Percentiles rank a stretch among this genome's conserved stretches.
These are phyloP conservation scores for Curvularia sp. DNA, from an alignment of 2,329 filamentous ascomycete genomes.

Conservation along the genomic window DNA sequence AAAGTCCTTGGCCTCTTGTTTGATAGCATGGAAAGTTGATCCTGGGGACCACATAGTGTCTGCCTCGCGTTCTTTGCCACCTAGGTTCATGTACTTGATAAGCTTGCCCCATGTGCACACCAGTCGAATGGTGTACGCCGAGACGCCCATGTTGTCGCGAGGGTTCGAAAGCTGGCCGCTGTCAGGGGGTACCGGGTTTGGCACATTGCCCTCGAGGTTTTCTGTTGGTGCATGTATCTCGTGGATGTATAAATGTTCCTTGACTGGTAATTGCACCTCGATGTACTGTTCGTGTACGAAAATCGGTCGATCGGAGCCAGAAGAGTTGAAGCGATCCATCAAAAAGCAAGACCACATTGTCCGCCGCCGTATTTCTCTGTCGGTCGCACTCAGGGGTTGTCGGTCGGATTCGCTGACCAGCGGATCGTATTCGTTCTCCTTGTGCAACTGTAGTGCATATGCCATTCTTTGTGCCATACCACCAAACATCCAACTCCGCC, in stretches of 20 bases:
- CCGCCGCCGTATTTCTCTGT: conserved; percentile 87
- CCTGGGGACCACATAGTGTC: conserved; percentile 81
- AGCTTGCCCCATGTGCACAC: conserved; percentile 91
- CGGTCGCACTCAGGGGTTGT: conserved; percentile 81
- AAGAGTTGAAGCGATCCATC: conserved; percentile 98
- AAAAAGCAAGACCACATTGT: conserved; percentile 99
- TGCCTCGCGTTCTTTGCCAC: conserved; percentile 79
- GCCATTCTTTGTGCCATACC: conserved; percentile 97
- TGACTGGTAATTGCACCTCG: conserved; percentile 87
- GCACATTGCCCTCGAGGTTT: conserved; percentile 74
- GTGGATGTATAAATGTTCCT: conserved; percentile 86
- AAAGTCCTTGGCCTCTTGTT: conserved; percentile 74
- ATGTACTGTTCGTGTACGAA: conserved; percentile 91
- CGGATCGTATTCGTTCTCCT: conserved; percentile 85
- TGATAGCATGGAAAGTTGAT: conserved; percentile 77
- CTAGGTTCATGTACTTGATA: conserved; percentile 88
- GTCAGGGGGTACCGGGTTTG: conserved; percentile 67
- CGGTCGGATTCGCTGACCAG: conserved; percentile 65
- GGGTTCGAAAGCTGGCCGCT: conserved; percentile 70
- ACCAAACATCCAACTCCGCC: conserved; percentile 92
- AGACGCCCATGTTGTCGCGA: conserved; percentile 89
- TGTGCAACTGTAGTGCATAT: conserved; percentile 91
- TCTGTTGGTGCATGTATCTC: conserved; percentile 91
- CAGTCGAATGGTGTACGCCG: conserved; percentile 84
- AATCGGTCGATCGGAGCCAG: conserved; percentile 87